A percentile compares a stretch with the other conserved stretches of the same genome.
phyloP scores from a whole-genome alignment of 371 early-diverging fungal genomes.

The Syncephalastrum sp. region DNA sequence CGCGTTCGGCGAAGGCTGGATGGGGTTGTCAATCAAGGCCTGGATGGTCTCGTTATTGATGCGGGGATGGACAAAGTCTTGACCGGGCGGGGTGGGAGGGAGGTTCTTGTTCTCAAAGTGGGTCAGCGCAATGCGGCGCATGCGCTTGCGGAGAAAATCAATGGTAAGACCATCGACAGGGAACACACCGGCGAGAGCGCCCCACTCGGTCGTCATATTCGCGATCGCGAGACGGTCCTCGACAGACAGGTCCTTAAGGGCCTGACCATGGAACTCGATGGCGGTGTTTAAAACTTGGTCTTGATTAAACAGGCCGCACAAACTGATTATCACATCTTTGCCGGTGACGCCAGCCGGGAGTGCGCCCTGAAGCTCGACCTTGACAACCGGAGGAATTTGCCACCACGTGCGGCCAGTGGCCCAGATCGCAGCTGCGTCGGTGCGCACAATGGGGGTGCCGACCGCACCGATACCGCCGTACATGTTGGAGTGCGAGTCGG shows the following conservation, averaged over 20 bases:
- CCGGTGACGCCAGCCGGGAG: constrained; percentile 85
- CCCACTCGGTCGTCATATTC: constrained; percentile 99
- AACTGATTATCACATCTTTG: constrained; percentile 92
- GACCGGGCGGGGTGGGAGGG: constrained; percentile 29
- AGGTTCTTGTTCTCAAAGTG: constrained; percentile 56
- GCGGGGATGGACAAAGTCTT: constrained; percentile 64
- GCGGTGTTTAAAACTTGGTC: constrained; percentile 95
- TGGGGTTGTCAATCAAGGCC: constrained; percentile 46
- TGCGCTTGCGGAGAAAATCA: constrained; percentile 69
- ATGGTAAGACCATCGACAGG: constrained; percentile 83
- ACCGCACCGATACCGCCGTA: constrained; percentile 94
- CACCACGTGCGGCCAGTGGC: constrained; percentile 97
- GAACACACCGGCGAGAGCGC: constrained; percentile 95
- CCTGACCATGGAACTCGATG: constrained; percentile 88
- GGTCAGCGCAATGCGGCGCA: constrained; percentile 54
- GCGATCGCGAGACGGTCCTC: constrained; percentile 94
- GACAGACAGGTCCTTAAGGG: constrained; percentile 64
- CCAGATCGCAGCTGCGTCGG: constrained; percentile 97
- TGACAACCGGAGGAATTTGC: constrained; percentile 94
- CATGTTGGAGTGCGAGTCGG: constrained; percentile 98
- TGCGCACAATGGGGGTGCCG: constrained; percentile 95
- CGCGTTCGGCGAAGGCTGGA: constrained; percentile 67
- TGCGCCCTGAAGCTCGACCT: constrained; percentile 74
- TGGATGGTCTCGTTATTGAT: constrained; percentile 70
- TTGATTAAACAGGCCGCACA: constrained; percentile 82